These are phyloP conservation scores for Pythium periplocum DNA, from an alignment of 352 stramenopile genomes.

Conservation along the genomic window DNA sequence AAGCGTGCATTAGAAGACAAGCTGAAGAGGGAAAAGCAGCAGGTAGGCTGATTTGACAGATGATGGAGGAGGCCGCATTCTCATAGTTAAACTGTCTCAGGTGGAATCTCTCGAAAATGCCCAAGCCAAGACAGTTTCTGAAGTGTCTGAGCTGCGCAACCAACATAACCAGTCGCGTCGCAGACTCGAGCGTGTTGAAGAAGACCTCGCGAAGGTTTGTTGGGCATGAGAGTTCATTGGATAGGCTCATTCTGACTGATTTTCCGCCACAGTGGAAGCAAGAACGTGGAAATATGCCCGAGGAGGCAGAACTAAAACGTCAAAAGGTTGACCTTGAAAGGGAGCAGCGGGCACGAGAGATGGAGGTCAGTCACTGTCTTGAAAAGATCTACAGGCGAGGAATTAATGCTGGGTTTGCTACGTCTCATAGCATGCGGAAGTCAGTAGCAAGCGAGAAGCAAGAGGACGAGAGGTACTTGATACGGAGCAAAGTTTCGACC, in stretches of 20 bases:
- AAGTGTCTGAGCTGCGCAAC: slow-evolving; percentile 65
- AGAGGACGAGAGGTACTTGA: slow-evolving; percentile 25
- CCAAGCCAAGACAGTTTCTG: slow-evolving; percentile 61
- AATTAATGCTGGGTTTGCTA: too few relatives aligned
- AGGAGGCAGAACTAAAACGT: slow-evolving; percentile 43
- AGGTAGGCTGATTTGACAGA: slow-evolving; percentile 10
- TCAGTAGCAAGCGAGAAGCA: slow-evolving; percentile 60
- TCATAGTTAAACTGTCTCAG: slow-evolving; percentile 17
- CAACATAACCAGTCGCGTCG: slow-evolving; percentile 58
- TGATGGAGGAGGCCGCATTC: not conserved
- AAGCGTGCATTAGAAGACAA: slow-evolving; percentile 58
- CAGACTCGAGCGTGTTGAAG: slow-evolving; percentile 66
- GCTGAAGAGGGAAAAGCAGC: slow-evolving; percentile 60
- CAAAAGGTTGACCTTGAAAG: slow-evolving; percentile 61
- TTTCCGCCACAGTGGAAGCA: slow-evolving; percentile 42
- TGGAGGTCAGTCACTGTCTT: slow-evolving; percentile 35
- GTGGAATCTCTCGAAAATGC: slow-evolving; percentile 58
- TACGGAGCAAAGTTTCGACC: not conserved
- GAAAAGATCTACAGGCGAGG: too few relatives aligned
- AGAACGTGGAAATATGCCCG: slow-evolving; percentile 41
- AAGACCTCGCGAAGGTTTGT: slow-evolving; percentile 44
- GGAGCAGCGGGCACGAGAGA: slow-evolving; percentile 59
- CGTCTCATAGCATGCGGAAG: slow-evolving; percentile 47
- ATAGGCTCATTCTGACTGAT: not conserved
- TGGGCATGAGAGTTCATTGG: not conserved